These are phyloP conservation scores for Ustulina deusta DNA, from an alignment of 2,329 filamentous ascomycete genomes.

Conservation along the genomic window DNA sequence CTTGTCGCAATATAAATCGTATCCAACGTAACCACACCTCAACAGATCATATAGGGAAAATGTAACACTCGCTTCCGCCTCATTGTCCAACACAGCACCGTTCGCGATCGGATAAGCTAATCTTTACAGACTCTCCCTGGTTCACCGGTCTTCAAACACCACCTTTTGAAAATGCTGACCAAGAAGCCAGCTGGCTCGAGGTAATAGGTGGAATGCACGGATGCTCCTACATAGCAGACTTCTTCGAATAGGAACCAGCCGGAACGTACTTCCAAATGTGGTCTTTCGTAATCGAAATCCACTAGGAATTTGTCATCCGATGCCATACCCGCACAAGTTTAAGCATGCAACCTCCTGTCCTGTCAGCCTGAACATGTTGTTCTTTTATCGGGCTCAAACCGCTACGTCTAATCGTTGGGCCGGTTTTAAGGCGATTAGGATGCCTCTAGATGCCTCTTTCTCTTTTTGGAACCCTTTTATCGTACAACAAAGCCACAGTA, in stretches of 20 bases:
- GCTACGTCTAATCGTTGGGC: background rate
- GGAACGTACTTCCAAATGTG: background rate
- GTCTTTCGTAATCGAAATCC: background rate
- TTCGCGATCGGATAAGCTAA: background rate
- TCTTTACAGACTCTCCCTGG: background rate
- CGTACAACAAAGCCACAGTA: background rate
- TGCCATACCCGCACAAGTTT: background rate
- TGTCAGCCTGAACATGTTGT: background rate
- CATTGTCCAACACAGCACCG: constrained; percentile 2
- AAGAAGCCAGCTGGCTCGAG: constrained; percentile 12
- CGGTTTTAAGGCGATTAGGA: constrained; percentile 9
- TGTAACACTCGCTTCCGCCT: constrained; percentile 8
- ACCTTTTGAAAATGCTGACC: background rate
- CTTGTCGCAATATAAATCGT: background rate
- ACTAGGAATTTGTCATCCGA: background rate
- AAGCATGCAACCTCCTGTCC: constrained; percentile 3
- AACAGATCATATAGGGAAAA: background rate
- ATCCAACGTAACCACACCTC: constrained; percentile 7
- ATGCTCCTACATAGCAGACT: background rate
- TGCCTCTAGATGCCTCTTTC: background rate
- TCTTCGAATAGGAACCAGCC: background rate
- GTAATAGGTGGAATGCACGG: background rate
- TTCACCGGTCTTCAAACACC: no score
- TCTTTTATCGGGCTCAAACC: constrained; percentile 3
- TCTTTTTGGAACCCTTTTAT: background rate